Percentiles rank a stretch among this genome's conserved stretches.
phyloP scores from a whole-genome alignment of 805 yeast species.

The Kuraishia ogatae region DNA sequence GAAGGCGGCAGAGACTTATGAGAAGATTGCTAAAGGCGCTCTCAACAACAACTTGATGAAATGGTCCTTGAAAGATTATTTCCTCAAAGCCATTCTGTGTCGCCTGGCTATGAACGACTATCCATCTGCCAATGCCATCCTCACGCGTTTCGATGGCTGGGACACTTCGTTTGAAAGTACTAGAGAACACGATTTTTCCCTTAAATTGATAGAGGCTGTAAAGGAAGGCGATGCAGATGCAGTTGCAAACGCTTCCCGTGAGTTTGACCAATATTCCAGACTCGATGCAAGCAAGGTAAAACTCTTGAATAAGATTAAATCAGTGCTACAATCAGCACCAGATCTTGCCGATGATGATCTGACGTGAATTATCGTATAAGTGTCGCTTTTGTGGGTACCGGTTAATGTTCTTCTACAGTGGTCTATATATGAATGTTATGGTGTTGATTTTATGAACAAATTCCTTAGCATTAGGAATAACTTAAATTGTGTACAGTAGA shows the following conservation, averaged over 20 bases:
- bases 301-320: constrained; percentile 75
- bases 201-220: constrained; percentile 63
- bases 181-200: constrained; percentile 64
- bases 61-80: constrained; percentile 93
- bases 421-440: neutral
- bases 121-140: constrained; percentile 74
- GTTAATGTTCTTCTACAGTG: neutral
- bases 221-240: constrained; percentile 72
- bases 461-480: neutral
- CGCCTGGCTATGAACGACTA: constrained; percentile 72
- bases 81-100: constrained; percentile 75
- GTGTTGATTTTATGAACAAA: neutral
- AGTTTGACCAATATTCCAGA: constrained; percentile 80
- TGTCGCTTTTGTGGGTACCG: neutral
- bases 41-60: constrained; percentile 66
- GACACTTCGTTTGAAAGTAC: constrained; percentile 72
- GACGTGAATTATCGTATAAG: constrained; percentile 13
- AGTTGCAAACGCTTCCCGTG: constrained; percentile 66
- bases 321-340: constrained; percentile 19
- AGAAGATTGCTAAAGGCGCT: constrained; percentile 68
- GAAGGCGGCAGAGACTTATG: constrained; percentile 71
- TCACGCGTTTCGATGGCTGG: constrained; percentile 54
- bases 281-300: constrained; percentile 89
- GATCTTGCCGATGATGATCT: constrained; percentile 25
- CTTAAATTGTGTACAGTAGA: neutral